Conservation (phyloP, 108 stramenopile genomes). For the Cylindrotheca closterium region DNA sequence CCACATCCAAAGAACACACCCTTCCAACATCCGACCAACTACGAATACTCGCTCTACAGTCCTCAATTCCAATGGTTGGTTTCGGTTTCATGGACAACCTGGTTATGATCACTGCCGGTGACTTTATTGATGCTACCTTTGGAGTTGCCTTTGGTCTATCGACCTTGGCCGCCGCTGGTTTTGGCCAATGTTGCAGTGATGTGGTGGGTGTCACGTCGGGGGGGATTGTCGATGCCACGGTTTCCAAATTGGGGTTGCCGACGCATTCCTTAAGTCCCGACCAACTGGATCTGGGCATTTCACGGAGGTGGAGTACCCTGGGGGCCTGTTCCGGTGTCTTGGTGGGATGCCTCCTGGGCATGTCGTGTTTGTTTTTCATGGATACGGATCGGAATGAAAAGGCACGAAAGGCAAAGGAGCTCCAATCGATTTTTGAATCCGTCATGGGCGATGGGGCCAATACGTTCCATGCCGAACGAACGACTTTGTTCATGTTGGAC, state of each 20-base stretch:
- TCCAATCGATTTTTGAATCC: conserved; percentile 56
- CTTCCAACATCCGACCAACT: conserved; percentile 43
- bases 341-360: conserved; percentile 81
- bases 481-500: conserved; percentile 57
- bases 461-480: conserved; percentile 52
- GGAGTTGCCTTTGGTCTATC: conserved; percentile 79
- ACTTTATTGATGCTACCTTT: conserved; percentile 71
- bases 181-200: conserved; percentile 60
- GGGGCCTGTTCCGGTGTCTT: conserved; percentile 82
- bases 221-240: conserved; percentile 53
- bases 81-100: conserved; percentile 90
- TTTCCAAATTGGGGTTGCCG: conserved; percentile 54
- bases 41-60: conserved; percentile 44
- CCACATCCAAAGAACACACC: no score
- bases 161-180: conserved; percentile 83
- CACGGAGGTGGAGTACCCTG: conserved; percentile 34
- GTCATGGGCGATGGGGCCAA: conserved; percentile 50
- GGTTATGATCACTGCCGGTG: conserved; percentile 88
- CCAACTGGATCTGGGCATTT: conserved; percentile 45
- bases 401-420: conserved; percentile 63
- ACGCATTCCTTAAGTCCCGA: conserved; percentile 49
- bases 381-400: conserved; percentile 72
- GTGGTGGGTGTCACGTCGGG: conserved; percentile 57
- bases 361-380: conserved; percentile 78
- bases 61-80: conserved; percentile 67